These are phyloP conservation scores for Verbascum thapsus DNA, from an alignment of 257 asterid species.

Conservation along the genomic window DNA sequence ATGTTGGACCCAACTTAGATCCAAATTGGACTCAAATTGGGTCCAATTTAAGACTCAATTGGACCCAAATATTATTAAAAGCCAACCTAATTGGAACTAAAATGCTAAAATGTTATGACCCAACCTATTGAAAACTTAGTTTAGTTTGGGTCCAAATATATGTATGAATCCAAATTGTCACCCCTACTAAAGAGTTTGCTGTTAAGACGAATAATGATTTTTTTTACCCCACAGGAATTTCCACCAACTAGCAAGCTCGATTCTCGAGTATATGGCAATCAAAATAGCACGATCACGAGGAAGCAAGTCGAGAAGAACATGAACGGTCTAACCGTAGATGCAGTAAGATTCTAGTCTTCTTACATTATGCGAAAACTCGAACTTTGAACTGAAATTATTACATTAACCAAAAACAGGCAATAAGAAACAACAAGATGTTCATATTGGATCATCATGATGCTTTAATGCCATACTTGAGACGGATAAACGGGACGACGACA, in stretches of 20 bases:
- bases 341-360: conserved; percentile 44
- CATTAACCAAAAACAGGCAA: conserved; percentile 51
- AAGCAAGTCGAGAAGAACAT: conserved; percentile 62
- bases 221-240: conserved; percentile 56
- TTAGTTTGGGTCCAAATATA: no score
- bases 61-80: no score
- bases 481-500: conserved; percentile 67
- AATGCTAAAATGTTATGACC: no score
- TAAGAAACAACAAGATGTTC: conserved; percentile 52
- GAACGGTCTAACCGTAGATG: conserved; percentile 62
- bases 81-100: no score
- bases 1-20: no score
- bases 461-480: conserved; percentile 69
- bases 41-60: no score
- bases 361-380: conserved; percentile 21
- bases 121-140: no score
- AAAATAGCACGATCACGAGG: conserved; percentile 59
- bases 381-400: conserved; percentile 13
- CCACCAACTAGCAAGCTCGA: conserved; percentile 81
- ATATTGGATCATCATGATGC: conserved; percentile 87
- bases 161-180: no score
- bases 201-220: conserved; percentile 6
- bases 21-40: no score
- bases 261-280: conserved; percentile 56
- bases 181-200: no score